Conservation (phyloP, 108 stramenopile genomes). For the Cylindrotheca closterium region DNA sequence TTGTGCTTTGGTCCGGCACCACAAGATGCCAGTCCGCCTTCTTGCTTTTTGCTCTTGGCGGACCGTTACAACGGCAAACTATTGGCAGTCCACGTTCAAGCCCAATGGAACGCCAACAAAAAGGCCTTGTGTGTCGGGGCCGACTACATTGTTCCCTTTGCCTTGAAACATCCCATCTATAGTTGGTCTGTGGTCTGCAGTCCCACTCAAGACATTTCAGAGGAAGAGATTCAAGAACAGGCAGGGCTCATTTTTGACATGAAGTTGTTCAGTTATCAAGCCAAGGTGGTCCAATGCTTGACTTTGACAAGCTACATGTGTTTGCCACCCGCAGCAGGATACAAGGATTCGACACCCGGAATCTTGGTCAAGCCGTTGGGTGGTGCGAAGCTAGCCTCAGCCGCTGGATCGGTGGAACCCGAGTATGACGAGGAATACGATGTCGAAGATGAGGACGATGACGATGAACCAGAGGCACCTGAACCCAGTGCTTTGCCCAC, state of each 20-base stretch:
- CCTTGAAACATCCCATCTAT: slow-evolving; percentile 60
- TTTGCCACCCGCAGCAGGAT: slow-evolving; percentile 37
- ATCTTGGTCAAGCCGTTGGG: slow-evolving; percentile 1
- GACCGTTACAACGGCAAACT: slow-evolving; percentile 50
- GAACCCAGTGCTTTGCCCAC: slow-evolving; percentile 16
- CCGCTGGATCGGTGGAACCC: slow-evolving; percentile 3
- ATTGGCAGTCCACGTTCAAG: slow-evolving; percentile 55
- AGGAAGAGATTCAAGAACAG: slow-evolving; percentile 31
- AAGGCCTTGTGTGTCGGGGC: slow-evolving; percentile 49
- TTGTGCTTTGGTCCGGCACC: slow-evolving; percentile 50
- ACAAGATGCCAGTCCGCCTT: slow-evolving; percentile 43
- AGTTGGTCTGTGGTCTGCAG: slow-evolving; percentile 50
- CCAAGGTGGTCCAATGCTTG: slow-evolving; percentile 63
- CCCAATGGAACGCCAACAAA: slow-evolving; percentile 42
- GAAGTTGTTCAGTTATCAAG: slow-evolving; percentile 63
- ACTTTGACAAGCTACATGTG: slow-evolving; percentile 64
- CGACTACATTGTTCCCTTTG: slow-evolving; percentile 76
- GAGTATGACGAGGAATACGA: slow-evolving; percentile 46
- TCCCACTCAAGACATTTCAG: slow-evolving; percentile 32
- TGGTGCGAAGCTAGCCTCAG: background rate
- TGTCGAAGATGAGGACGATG: slow-evolving; percentile 40
- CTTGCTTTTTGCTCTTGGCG: slow-evolving; percentile 62
- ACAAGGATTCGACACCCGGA: slow-evolving; percentile 1
- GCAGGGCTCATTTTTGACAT: slow-evolving; percentile 46
- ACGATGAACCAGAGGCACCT: slow-evolving; percentile 31